Evolutionary conservation across 2,329 filamentous ascomycete genomes (phyloP), one percentile per base, ranked within the genome.

Genomic region (Chaetomium globosum): DNA sequence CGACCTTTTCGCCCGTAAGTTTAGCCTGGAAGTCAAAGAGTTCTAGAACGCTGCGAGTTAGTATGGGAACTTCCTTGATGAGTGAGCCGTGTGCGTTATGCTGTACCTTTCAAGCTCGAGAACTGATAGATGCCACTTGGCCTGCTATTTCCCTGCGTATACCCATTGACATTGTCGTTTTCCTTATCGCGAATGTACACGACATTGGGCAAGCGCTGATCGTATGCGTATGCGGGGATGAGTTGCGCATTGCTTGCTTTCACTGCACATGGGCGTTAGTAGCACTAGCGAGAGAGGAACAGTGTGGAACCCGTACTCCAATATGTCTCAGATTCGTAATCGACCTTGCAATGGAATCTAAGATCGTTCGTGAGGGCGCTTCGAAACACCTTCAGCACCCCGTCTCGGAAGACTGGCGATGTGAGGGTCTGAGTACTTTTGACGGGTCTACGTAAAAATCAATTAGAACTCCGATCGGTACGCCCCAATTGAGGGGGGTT

Each of bases 91-190:
- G 12, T 33, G 23, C 13, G 12, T 9, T 21, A 28, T 30, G n/a
- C 31, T 30, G 13, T 55, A 69, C 70, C 70, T n/a, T 65, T 64
- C 1, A 71, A 54, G 12, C 49, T 65, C n/a, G 55, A 46, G 52
- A 74, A 74, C 60, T 71, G 70, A 54, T 74, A 74, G n/a, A 74
- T 71, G 8, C 70, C 72, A 43, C 68, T 70, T 16, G 72, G 72
- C 21, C 68, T 54, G 26, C 63, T 61, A 28, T 39, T 69, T 1
- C 66, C 68, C 19, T 62, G 69, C 10, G 61, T 43, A 19, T 68
- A 67, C n/a, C 65, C 61, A 9, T 52, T 68, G 52, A 63, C 62
- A 43, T 68, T 69, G n/a, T 72, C 68, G 60, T 46, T 67, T 46
- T 73, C 72, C 16, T 67, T 71, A 63, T 74, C 73, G 13, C 71